Evolutionary conservation across 73 alveolate genomes (phyloP).

Genomic region (Uronychia setigera): DNA sequence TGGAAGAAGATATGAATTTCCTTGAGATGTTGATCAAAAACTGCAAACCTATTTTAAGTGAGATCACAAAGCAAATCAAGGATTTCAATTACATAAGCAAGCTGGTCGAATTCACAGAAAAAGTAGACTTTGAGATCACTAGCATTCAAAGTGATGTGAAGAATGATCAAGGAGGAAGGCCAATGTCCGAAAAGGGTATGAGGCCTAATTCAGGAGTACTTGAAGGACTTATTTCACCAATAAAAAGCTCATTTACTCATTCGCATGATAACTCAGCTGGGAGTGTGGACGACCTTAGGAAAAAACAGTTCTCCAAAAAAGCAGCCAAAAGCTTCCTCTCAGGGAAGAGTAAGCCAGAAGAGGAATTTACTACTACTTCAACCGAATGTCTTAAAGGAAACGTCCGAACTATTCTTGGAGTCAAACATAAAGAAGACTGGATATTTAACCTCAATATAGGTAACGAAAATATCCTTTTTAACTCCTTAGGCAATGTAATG

Average conservation of each 20-base stretch:
- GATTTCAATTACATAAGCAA: conserved; percentile 36
- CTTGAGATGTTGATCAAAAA: conserved; percentile 32
- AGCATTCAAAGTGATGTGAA: neutral
- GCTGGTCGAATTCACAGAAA: conserved; percentile 5
- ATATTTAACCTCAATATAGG: conserved; percentile 89
- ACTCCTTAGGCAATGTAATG: conserved; percentile 75
- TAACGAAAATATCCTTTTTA: neutral
- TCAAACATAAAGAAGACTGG: conserved; percentile 87
- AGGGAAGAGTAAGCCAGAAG: conserved; percentile 7
- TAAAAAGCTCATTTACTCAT: neutral
- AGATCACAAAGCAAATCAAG: conserved; percentile 6
- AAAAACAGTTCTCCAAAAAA: conserved; percentile 13
- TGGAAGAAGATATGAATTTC: conserved; percentile 40
- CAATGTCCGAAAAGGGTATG: too few relatives aligned
- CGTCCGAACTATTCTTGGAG: conserved; percentile 61
- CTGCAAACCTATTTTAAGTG: conserved; percentile 42
- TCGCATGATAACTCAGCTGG: neutral
- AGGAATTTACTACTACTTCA: neutral
- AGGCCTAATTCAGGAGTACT: neutral
- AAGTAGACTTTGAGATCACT: neutral
- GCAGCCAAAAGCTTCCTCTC: conserved; percentile 22
- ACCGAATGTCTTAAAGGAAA: conserved; percentile 30
- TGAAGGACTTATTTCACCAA: neutral
- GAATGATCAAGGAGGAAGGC: neutral
- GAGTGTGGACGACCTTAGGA: neutral